Evolutionary conservation across 257 asterid genomes (phyloP).

Genomic region (Solanum acaule): DNA sequence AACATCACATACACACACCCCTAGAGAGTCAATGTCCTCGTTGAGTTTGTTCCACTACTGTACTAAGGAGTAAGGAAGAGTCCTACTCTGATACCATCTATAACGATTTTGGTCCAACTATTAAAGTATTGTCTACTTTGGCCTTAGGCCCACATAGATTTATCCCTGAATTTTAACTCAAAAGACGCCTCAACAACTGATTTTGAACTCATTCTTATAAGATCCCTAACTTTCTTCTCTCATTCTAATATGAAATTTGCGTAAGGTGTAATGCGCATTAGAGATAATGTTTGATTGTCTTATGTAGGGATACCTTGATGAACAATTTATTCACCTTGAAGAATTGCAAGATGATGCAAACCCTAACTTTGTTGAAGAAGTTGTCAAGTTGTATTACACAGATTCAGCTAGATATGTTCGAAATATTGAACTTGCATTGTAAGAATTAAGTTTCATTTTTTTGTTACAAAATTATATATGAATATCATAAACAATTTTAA

Average conservation of each 20-base stretch:
- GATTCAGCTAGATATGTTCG: slow-evolving; percentile 57
- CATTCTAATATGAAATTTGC: too few species aligned
- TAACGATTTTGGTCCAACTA: not conserved
- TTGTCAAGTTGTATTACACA: slow-evolving; percentile 46
- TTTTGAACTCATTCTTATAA: not conserved
- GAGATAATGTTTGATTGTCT: not conserved
- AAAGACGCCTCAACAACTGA: not conserved
- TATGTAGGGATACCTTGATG: slow-evolving; percentile 69
- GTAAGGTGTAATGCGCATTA: not conserved
- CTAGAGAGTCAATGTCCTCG: not conserved
- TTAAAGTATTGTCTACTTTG: not conserved
- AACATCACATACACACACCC: not conserved
- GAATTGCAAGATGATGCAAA: slow-evolving; percentile 75
- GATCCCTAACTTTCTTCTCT: not conserved
- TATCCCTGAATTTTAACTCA: too few species aligned
- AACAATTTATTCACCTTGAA: slow-evolving; percentile 68
- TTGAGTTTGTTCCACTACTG: not conserved
- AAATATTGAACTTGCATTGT: slow-evolving; percentile 53
- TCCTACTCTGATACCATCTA: not conserved
- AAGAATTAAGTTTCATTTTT: not conserved
- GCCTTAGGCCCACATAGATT: not conserved
- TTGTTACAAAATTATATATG: not conserved
- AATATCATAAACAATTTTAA: not conserved
- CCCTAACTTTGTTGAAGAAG: slow-evolving; percentile 78
- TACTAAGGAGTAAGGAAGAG: too few species aligned